A percentile compares a stretch with the other conserved stretches of the same genome.
These are phyloP conservation scores for Fagus crenata DNA, from an alignment of 306 rosid species.

Conservation along the genomic window DNA sequence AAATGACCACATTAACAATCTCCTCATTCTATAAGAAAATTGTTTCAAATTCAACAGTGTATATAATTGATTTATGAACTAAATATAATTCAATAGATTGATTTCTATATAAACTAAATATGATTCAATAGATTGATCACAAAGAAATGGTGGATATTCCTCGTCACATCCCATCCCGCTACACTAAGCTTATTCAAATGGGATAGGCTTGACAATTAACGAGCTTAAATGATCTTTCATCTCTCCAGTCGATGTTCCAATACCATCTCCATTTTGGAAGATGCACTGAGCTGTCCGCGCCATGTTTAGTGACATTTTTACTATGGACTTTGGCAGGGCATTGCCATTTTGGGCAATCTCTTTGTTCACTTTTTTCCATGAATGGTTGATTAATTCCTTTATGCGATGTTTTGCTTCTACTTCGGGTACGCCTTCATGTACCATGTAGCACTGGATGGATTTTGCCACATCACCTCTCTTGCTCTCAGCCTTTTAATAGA, in stretches of 20 bases:
- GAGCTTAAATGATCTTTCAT: slow-evolving; percentile 23
- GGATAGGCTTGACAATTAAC: slow-evolving; percentile 25
- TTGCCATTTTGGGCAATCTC: not conserved
- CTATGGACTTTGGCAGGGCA: slow-evolving; percentile 14
- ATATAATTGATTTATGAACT: not conserved
- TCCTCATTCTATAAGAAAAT: not conserved
- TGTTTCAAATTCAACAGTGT: not conserved
- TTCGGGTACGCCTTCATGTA: slow-evolving; percentile 17
- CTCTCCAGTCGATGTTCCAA: slow-evolving; percentile 27
- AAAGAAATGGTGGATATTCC: not conserved
- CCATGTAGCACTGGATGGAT: slow-evolving; percentile 30
- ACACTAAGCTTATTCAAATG: not conserved
- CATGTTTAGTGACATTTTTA: slow-evolving; percentile 29
- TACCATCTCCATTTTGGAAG: slow-evolving; percentile 34
- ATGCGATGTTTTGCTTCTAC: slow-evolving; percentile 26
- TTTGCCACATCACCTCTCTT: slow-evolving; percentile 39
- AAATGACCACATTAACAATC: not conserved
- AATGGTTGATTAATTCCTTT: slow-evolving; percentile 1
- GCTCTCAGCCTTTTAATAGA: slow-evolving; percentile 18
- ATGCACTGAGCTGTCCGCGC: slow-evolving; percentile 22
- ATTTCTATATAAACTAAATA: not conserved
- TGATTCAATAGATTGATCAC: too few relatives aligned
- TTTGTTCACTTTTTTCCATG: slow-evolving; percentile 28
- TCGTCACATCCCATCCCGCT: not conserved
- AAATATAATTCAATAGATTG: not conserved